Conservation (phyloP, 2,329 filamentous ascomycete genomes). For the Lachnellula cervina region DNA sequence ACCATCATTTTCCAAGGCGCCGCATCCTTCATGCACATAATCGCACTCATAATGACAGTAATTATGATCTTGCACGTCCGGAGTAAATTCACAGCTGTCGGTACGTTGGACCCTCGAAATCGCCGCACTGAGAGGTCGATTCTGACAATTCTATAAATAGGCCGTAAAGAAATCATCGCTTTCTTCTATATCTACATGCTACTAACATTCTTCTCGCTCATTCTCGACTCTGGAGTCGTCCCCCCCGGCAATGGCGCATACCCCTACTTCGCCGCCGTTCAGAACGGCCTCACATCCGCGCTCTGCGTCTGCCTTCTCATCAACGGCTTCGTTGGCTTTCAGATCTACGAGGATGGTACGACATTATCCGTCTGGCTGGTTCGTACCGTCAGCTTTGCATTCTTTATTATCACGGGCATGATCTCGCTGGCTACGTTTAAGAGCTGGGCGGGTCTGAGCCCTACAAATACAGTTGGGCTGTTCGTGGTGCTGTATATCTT, state of each 20-base stretch:
- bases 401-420: constrained; percentile 82
- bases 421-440: constrained; percentile 92
- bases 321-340: constrained; percentile 97
- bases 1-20: constrained; percentile 97
- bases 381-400: constrained; percentile 68
- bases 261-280: constrained; percentile 85
- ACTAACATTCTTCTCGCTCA: constrained; percentile 79
- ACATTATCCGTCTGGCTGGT: constrained; percentile 90
- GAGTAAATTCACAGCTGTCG: constrained; percentile 96
- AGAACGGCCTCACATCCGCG: constrained; percentile 79
- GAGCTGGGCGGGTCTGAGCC: constrained; percentile 78
- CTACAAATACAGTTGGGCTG: constrained; percentile 79
- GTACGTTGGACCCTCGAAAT: constrained; percentile 46
- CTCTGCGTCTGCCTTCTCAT: constrained; percentile 86
- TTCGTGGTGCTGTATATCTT: constrained; percentile 91
- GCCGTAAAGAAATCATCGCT: constrained; percentile 66
- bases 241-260: constrained; percentile 76
- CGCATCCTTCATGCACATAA: constrained; percentile 86
- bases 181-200: constrained; percentile 98
- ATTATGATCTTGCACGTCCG: constrained; percentile 97
- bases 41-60: constrained; percentile 84
- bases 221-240: constrained; percentile 88
- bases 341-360: constrained; percentile 96
- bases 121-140: constrained; percentile 4
- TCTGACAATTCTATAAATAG: constrained; percentile 31